These are phyloP conservation scores for Reticulascus tulasneorum DNA, from an alignment of 2,329 filamentous ascomycete genomes.

Conservation along the genomic window DNA sequence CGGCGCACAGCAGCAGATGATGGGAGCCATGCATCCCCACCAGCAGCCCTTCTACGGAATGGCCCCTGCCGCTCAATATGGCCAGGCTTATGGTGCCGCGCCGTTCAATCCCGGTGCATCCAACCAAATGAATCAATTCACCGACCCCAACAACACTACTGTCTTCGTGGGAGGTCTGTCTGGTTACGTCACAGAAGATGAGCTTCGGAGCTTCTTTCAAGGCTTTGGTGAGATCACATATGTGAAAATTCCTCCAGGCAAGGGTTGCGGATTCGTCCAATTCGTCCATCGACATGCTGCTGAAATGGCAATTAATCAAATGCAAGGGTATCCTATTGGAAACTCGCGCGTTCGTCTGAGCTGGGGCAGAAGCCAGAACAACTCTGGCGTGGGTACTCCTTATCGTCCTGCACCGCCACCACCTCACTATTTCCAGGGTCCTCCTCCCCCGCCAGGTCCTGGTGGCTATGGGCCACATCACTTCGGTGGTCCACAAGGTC, in stretches of 20 bases:
- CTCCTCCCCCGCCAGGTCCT: constrained; percentile 26
- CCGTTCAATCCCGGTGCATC: constrained; percentile 12
- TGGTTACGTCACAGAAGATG: constrained; percentile 97
- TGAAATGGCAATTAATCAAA: constrained; percentile 99
- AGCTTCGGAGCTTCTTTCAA: constrained; percentile 99
- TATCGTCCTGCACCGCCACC: constrained; percentile 84
- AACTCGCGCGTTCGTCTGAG: constrained; percentile 97
- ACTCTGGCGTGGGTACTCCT: constrained; percentile 94
- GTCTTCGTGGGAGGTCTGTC: constrained; percentile 97
- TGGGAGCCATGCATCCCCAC: constrained; percentile 38
- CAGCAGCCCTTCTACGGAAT: constrained; percentile 30
- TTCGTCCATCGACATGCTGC: constrained; percentile 98
- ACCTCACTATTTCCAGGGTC: constrained; percentile 47
- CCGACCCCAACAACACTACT: constrained; percentile 98
- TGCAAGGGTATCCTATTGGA: constrained; percentile 98
- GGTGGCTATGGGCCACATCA: constrained; percentile 43
- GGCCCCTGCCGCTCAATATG: constrained; percentile 15
- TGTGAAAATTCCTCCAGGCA: constrained; percentile 98
- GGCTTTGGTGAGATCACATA: constrained; percentile 99
- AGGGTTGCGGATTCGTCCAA: constrained; percentile 98
- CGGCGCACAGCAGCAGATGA: constrained; percentile 39
- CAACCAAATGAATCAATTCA: constrained; percentile 92
- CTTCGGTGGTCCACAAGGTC: constrained; percentile 44
- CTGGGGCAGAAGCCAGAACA: constrained; percentile 98
- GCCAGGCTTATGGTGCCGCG: constrained; percentile 11